A percentile compares a stretch with the other conserved stretches of the same genome.
Evolutionary conservation across 1,139 yeast genomes (phyloP).

Genomic region (Yamadazyma aaseri): DNA sequence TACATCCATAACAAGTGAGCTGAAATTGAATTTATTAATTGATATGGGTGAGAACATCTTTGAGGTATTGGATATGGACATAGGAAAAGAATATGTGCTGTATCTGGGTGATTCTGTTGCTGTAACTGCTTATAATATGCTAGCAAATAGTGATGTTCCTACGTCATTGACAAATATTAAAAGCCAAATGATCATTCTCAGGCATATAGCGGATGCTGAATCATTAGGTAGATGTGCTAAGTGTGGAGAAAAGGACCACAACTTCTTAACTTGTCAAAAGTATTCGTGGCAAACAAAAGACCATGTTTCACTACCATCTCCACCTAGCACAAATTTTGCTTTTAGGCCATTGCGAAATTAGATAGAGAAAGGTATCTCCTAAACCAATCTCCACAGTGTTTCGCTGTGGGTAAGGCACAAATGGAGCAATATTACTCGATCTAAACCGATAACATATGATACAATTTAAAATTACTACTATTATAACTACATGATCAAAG

Average conservation of each 20-base stretch:
- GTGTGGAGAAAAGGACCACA: constrained; percentile 2
- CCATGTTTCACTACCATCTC: not conserved
- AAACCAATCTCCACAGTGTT: not conserved
- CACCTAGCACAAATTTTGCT: not conserved
- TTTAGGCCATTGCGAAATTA: too few species aligned
- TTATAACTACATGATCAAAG: too few species aligned
- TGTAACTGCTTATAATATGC: constrained; percentile 3
- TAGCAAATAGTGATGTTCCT: constrained; percentile 2
- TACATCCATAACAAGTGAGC: not conserved
- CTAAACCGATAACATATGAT: too few species aligned
- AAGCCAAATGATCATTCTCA: constrained; percentile 2
- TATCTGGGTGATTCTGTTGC: constrained; percentile 5
- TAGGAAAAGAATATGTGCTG: constrained; percentile 4
- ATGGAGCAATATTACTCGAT: too few species aligned
- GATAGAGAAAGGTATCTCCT: too few species aligned
- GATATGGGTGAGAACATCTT: not conserved
- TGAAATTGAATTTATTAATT: not conserved
- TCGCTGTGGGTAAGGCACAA: not conserved
- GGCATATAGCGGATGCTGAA: constrained; percentile 1
- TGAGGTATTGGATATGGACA: constrained; percentile 3
- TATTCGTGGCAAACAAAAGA: not conserved
- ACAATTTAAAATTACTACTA: too few species aligned
- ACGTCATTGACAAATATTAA: constrained; percentile 1
- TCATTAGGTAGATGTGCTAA: constrained; percentile 4
- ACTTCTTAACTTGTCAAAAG: not conserved